Conservation (phyloP, 2,329 filamentous ascomycete genomes). For the Pestalotiopsis sp. region DNA sequence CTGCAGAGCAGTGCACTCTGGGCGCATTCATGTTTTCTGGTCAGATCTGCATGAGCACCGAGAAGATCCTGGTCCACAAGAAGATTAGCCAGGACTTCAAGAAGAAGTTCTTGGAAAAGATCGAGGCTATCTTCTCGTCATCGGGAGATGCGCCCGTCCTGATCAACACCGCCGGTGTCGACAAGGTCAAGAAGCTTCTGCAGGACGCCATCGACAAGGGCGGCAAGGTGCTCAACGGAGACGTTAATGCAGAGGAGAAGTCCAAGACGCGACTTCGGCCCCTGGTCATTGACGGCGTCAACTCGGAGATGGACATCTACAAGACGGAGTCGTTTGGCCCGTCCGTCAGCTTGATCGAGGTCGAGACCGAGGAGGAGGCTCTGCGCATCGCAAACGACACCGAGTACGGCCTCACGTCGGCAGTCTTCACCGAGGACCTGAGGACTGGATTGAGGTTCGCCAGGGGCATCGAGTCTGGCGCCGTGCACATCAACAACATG, state of each 20-base stretch:
- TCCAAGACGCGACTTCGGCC: constrained; percentile 54
- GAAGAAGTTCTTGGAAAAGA: constrained; percentile 29
- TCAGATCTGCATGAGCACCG: constrained; percentile 72
- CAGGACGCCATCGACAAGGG: constrained; percentile 59
- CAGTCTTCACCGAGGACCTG: constrained; percentile 67
- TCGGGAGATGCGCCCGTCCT: constrained; percentile 29
- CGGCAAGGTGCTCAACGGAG: constrained; percentile 58
- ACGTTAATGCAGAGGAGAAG: constrained; percentile 33
- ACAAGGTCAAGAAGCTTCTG: constrained; percentile 44
- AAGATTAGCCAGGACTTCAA: constrained; percentile 55
- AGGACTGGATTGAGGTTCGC: constrained; percentile 53
- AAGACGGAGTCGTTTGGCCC: constrained; percentile 69
- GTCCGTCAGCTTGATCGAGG: constrained; percentile 60
- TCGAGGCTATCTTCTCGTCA: constrained; percentile 27
- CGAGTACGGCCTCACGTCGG: constrained; percentile 66
- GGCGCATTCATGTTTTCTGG: constrained; percentile 66
- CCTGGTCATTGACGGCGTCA: constrained; percentile 62
- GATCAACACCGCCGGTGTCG: constrained; percentile 27
- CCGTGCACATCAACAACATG: constrained; percentile 46
- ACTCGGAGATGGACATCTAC: constrained; percentile 67
- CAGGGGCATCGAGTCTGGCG: constrained; percentile 57
- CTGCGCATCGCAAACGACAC: constrained; percentile 69
- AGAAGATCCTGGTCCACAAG: constrained; percentile 66
- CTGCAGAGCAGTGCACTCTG: constrained; percentile 59
- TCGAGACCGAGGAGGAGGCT: constrained; percentile 65